phyloP scores from a whole-genome alignment of 2,329 filamentous ascomycete genomes.

The Pyrenophora graminea region DNA sequence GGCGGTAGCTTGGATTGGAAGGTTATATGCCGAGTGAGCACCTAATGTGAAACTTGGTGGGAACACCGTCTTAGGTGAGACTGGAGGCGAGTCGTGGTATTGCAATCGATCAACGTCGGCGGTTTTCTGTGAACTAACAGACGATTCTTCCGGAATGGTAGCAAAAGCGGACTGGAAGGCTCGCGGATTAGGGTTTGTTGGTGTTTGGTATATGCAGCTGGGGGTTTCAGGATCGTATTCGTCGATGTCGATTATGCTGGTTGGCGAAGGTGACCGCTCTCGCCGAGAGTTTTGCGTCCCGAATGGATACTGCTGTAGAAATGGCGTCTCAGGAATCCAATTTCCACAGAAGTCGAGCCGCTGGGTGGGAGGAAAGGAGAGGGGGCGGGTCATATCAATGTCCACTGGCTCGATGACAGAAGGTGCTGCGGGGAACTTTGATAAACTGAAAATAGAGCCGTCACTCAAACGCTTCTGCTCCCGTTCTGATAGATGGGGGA shows the following conservation, averaged over 20 bases:
- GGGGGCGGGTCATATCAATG: slow-evolving; percentile 51
- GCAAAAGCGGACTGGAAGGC: slow-evolving; percentile 32
- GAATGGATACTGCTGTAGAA: slow-evolving; percentile 30
- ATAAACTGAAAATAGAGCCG: slow-evolving; percentile 42
- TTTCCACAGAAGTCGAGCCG: slow-evolving; percentile 8
- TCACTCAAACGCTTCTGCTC: slow-evolving; percentile 31
- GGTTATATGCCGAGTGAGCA: slow-evolving; percentile 17
- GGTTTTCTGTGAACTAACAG: slow-evolving; percentile 18
- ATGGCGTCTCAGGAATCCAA: slow-evolving; percentile 17
- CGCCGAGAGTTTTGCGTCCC: slow-evolving; percentile 14
- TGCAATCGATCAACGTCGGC: slow-evolving; percentile 11
- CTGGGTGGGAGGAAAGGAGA: slow-evolving; percentile 61
- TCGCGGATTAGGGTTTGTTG: slow-evolving; percentile 13
- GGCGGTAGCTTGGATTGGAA: slow-evolving; percentile 37
- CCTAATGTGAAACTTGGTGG: slow-evolving; percentile 20
- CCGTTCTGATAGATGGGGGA: slow-evolving; percentile 13
- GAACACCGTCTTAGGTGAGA: slow-evolving; percentile 45
- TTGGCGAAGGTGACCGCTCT: slow-evolving; percentile 10
- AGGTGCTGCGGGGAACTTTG: slow-evolving; percentile 70
- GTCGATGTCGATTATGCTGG: slow-evolving; percentile 20
- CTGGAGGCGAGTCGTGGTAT: slow-evolving; percentile 42
- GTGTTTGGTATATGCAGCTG: slow-evolving; percentile 25
- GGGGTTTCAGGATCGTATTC: slow-evolving; percentile 29
- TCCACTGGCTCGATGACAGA: slow-evolving; percentile 76
- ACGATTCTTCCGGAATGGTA: slow-evolving; percentile 32